Evolutionary conservation across 2,329 filamentous ascomycete genomes (phyloP), one percentile per base, ranked within the genome.

Genomic region (Clonostachys sp.): DNA sequence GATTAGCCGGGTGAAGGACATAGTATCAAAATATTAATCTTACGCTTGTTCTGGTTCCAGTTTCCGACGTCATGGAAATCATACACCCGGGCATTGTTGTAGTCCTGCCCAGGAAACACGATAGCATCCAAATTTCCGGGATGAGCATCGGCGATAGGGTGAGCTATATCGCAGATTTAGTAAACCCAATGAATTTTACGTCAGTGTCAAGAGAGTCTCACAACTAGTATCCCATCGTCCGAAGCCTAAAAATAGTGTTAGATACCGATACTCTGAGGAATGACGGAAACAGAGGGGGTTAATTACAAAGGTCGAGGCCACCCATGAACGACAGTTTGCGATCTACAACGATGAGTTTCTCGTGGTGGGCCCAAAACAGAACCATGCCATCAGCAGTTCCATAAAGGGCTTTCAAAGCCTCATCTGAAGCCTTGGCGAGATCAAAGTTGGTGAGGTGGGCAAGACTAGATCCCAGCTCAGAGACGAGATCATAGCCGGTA

Each of bases 331-430:
- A 90, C 48, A 85, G 73, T 10, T 75, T 74, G n/a, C 85, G 81
- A 62, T 96, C 91, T 14, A 96, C 71, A 3, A 96, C 62, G 55
- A 89, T 89, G 1, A 96, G 78, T 67, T 96, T 96, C 68, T 96
- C 91, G 57, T 96, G 91, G 57, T 96, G 91, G 4, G 90, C 89
- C 91, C 91, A 96, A 67, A 89, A 96, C 2, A 96, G 70, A 12
- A 95, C 86, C 2, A 91, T 81, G 55, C 87, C 90, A 34, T 91
- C 87, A 34, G 82, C 82, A 44, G 88, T 85, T 46, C 91, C 91
- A 59, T 95, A 96, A 1, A 96, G 67, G 1, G 84, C 81, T 61
- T 90, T 88, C 44, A 95, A 61, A 2, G 86, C 80, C 58, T 94
- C 87, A 20, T 76, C 75, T 1, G 88, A 87, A 41, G 91, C 73